phyloP scores from a whole-genome alignment of 495 filamentous ascomycete genomes.

The Friedmanniomyces simplex region DNA sequence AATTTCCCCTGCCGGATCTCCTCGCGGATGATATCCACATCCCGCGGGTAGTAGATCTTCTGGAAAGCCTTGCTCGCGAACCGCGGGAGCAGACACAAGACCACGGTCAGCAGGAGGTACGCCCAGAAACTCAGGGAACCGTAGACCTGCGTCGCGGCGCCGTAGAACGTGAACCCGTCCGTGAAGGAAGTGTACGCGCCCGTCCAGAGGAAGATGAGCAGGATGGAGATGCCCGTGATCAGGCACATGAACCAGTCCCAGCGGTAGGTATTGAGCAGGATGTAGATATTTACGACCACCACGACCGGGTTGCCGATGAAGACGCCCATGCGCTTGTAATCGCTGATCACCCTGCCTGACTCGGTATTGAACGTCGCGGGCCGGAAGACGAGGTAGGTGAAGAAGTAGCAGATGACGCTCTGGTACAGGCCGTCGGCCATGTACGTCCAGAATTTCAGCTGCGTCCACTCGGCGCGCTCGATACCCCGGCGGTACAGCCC shows the following conservation, averaged over 20 bases:
- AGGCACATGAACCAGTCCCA: conserved; percentile 95
- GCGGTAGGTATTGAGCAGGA: conserved; percentile 88
- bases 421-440: conserved; percentile 95
- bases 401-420: conserved; percentile 84
- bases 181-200: conserved; percentile 72
- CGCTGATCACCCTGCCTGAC: conserved; percentile 61
- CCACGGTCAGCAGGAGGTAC: conserved; percentile 59
- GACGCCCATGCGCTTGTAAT: conserved; percentile 70
- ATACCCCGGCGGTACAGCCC: conserved; percentile 95
- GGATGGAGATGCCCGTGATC: conserved; percentile 66
- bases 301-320: conserved; percentile 74
- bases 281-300: conserved; percentile 77
- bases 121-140: conserved; percentile 78
- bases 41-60: conserved; percentile 84
- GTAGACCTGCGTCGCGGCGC: conserved; percentile 68
- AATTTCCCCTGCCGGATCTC: conserved; percentile 74
- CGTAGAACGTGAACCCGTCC: conserved; percentile 61
- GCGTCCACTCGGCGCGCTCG: conserved; percentile 94
- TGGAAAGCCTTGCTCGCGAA: conserved; percentile 77
- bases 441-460: conserved; percentile 92
- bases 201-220: conserved; percentile 95
- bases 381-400: conserved; percentile 70
- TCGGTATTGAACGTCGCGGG: conserved; percentile 54
- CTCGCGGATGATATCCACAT: conserved; percentile 94
- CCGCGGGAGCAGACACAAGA: conserved; percentile 73